Percentiles rank a stretch among this genome's conserved stretches.
Evolutionary conservation across 1,139 yeast species (phyloP).

Genomic region (Zygosaccharomyces sapae): DNA sequence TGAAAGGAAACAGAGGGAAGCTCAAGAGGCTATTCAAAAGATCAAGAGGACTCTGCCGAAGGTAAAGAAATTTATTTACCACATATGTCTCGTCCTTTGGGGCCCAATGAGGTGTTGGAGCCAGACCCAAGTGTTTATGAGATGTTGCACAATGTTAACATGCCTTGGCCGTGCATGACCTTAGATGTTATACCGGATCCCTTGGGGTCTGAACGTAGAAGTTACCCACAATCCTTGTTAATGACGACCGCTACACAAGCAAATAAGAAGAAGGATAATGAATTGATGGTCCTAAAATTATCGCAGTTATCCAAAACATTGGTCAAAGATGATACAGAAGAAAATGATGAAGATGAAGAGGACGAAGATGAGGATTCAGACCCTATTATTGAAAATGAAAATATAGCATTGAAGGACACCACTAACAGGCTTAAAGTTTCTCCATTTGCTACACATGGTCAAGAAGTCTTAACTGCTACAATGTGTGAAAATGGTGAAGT

Average conservation of each 20-base stretch:
- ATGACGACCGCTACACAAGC: conserved; percentile 96
- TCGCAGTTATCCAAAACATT: conserved; percentile 80
- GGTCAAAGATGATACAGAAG: conserved; percentile 71
- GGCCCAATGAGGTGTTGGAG: conserved; percentile 93
- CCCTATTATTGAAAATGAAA: conserved; percentile 83
- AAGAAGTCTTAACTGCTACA: conserved; percentile 79
- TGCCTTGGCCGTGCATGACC: conserved; percentile 97
- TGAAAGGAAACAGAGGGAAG: conserved; percentile 35
- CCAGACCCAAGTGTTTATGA: conserved; percentile 96
- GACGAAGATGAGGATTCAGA: conserved; percentile 72
- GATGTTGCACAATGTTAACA: conserved; percentile 88
- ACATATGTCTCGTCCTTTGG: conserved; percentile 81
- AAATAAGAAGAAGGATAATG: conserved; percentile 77
- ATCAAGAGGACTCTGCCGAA: conserved; percentile 33
- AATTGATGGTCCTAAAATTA: conserved; percentile 76
- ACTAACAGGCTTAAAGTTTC: conserved; percentile 86
- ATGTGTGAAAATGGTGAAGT: conserved; percentile 92
- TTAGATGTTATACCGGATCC: conserved; percentile 83
- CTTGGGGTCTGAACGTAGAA: conserved; percentile 83
- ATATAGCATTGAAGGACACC: conserved; percentile 70
- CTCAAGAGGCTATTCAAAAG: conserved; percentile 37
- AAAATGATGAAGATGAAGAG: conserved; percentile 62
- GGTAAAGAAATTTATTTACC: conserved; percentile 62
- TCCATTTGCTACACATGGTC: conserved; percentile 54
- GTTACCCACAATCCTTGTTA: conserved; percentile 82